These are phyloP conservation scores for Helicocarpus griseus DNA, from an alignment of 2,329 filamentous ascomycete genomes.

Conservation along the genomic window DNA sequence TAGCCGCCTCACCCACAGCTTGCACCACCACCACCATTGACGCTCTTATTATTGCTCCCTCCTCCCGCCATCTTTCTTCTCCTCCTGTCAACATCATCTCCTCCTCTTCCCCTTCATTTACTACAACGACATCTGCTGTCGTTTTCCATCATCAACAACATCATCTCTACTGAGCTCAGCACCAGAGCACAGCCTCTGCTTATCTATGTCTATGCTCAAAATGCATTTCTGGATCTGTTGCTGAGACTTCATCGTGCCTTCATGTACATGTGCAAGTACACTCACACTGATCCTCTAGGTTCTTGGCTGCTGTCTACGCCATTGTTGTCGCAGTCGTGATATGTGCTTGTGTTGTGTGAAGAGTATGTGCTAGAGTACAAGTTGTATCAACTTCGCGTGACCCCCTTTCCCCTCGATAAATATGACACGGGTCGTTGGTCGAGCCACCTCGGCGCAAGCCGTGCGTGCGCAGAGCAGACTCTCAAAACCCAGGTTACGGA, in stretches of 20 bases:
- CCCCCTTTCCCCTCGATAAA: background rate
- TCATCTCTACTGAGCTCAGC: background rate
- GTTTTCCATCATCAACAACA: background rate
- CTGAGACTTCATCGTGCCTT: background rate
- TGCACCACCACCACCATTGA: no score
- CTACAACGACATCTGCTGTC: background rate
- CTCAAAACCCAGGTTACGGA: conserved; percentile 27
- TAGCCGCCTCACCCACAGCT: no score
- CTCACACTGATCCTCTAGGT: conserved; percentile 2
- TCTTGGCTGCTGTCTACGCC: background rate
- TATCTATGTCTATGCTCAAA: background rate
- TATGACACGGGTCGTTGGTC: conserved; percentile 30
- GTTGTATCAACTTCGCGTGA: background rate
- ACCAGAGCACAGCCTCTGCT: background rate
- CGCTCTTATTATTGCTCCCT: no score
- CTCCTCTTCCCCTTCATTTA: background rate
- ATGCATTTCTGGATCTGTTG: conserved; percentile 1
- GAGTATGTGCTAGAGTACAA: conserved; percentile 1
- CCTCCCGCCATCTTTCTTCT: background rate
- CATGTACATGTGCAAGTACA: background rate
- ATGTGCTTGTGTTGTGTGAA: background rate
- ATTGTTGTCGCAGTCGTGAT: background rate
- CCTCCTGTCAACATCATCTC: background rate
- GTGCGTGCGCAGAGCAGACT: conserved; percentile 25
- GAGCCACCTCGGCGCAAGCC: conserved; percentile 24